Evolutionary conservation across 1,284 basidiomycete genomes (phyloP), one percentile per base, ranked within the genome.

Genomic region (Retiboletus fuscus): DNA sequence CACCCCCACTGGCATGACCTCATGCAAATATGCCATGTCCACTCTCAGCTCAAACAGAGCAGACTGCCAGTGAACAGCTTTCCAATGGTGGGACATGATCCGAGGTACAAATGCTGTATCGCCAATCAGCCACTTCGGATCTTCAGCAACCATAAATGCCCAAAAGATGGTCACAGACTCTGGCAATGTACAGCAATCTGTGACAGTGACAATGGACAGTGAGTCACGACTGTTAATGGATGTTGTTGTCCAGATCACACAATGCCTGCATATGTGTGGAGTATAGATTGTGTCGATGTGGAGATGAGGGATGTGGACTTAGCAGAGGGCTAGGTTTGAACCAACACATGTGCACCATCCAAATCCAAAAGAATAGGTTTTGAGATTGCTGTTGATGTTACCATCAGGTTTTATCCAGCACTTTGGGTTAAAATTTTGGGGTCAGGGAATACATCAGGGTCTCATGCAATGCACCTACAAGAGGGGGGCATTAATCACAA

Each of bases 281-380:
- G 10, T 39, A 39, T 39, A 41, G 18, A 22, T 66, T n/a, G 20
- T 8, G 66, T 30, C 16, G 16, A 8, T 8, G 16, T 61, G 16
- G 26, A 55, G 34, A 57, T 3, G 57, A 53, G 15, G 44, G 13
- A n/a, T 10, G 24, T 44, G 7, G 5, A 62, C 76, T 64, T 24
- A 78, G 80, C 79, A 69, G 1, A 70, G 84, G 5, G 90, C 90
- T 30, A 92, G 86, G 77, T 90, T 85, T 70, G 88, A 85, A 4
- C 91, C 91, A 0, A 90, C 89, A 71, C 90, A 92, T 0, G 91
- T 86, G 53, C 87, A 82, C 47, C 91, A 81, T 15, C 91, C 91
- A 73, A 91, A 92, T 0, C 91, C 91, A 73, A 90, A 92, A 26
- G 87, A 84, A 74, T 85, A 90, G 5, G 84, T 82, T 72, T 85